phyloP scores from a whole-genome alignment of 2,329 filamentous ascomycete species.

The Colletotrichum spaethianum region DNA sequence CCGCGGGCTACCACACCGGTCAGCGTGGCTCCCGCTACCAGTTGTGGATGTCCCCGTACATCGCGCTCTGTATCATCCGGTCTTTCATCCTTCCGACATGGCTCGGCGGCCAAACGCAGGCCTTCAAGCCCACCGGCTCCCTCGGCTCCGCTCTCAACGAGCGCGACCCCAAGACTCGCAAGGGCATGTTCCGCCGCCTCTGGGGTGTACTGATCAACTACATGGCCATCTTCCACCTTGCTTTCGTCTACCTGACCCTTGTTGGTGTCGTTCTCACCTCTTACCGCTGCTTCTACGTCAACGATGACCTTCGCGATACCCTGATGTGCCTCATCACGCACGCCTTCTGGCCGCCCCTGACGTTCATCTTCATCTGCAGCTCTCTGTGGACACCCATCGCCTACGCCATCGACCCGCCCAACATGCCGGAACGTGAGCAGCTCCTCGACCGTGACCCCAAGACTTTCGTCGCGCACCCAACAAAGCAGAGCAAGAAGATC shows the following conservation, averaged over 20 bases:
- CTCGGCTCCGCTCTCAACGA: slow-evolving; percentile 70
- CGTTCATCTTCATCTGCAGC: slow-evolving; percentile 68
- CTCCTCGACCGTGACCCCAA: slow-evolving; percentile 69
- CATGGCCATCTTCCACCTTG: slow-evolving; percentile 68
- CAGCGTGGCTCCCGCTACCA: slow-evolving; percentile 70
- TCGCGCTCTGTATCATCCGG: slow-evolving; percentile 69
- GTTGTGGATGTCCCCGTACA: slow-evolving; percentile 75
- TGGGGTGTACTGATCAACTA: slow-evolving; percentile 69
- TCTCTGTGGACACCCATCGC: slow-evolving; percentile 71
- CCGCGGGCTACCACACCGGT: slow-evolving; percentile 71
- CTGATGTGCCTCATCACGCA: slow-evolving; percentile 70
- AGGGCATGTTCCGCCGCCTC: slow-evolving; percentile 67
- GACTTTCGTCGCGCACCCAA: slow-evolving; percentile 68
- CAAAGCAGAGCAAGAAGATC: slow-evolving; percentile 66
- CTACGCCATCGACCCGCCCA: slow-evolving; percentile 73
- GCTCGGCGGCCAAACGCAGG: slow-evolving; percentile 71
- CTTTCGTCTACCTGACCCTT: slow-evolving; percentile 68
- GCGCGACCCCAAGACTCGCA: slow-evolving; percentile 65
- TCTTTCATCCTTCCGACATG: slow-evolving; percentile 71
- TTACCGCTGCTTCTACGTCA: slow-evolving; percentile 63
- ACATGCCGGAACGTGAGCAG: slow-evolving; percentile 70
- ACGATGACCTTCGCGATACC: slow-evolving; percentile 55
- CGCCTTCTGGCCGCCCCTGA: slow-evolving; percentile 73
- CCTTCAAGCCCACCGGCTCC: slow-evolving; percentile 74
- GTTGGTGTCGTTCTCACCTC: slow-evolving; percentile 64